Percentiles rank a stretch among this genome's conserved stretches.
Conservation (phyloP, 2,329 filamentous ascomycete genomes). For the Neofusicoccum laricinum region DNA sequence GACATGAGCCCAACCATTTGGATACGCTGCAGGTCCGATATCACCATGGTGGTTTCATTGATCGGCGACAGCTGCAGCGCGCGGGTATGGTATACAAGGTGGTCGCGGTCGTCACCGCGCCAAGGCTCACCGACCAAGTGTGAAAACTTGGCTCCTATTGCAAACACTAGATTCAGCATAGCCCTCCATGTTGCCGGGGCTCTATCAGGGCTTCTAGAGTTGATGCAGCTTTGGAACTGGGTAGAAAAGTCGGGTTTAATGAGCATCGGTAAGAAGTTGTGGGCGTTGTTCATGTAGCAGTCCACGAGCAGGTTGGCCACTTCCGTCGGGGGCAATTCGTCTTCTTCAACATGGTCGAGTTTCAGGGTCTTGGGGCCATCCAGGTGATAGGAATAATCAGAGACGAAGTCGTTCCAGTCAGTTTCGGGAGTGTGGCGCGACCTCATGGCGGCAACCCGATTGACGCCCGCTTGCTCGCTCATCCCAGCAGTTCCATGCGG, state of each 20-base stretch:
- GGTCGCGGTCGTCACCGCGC: constrained; percentile 26
- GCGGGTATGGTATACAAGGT: constrained; percentile 36
- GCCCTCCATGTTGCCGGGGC: constrained; percentile 32
- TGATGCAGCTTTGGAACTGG: constrained; percentile 26
- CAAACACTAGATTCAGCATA: constrained; percentile 40
- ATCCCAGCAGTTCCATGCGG: not conserved
- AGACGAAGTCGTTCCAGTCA: not conserved
- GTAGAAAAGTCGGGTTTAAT: constrained; percentile 28
- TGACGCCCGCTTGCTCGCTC: not conserved
- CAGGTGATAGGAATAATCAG: constrained; percentile 19
- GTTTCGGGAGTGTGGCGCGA: not conserved
- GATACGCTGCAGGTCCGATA: constrained; percentile 36
- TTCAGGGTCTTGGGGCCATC: constrained; percentile 29
- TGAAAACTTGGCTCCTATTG: constrained; percentile 36
- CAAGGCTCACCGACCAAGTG: constrained; percentile 25
- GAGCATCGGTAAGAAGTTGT: constrained; percentile 39
- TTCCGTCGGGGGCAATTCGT: constrained; percentile 30
- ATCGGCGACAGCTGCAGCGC: constrained; percentile 31
- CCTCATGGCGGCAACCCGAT: not conserved
- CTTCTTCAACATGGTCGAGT: constrained; percentile 27
- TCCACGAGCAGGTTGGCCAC: constrained; percentile 32
- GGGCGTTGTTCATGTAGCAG: constrained; percentile 36
- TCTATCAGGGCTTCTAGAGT: too few species aligned
- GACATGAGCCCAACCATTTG: constrained; percentile 36
- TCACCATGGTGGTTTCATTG: constrained; percentile 26